Base-by-base conservation (phyloP, 148 eudicot genomes). In the Persicaria maculosa region DNA sequence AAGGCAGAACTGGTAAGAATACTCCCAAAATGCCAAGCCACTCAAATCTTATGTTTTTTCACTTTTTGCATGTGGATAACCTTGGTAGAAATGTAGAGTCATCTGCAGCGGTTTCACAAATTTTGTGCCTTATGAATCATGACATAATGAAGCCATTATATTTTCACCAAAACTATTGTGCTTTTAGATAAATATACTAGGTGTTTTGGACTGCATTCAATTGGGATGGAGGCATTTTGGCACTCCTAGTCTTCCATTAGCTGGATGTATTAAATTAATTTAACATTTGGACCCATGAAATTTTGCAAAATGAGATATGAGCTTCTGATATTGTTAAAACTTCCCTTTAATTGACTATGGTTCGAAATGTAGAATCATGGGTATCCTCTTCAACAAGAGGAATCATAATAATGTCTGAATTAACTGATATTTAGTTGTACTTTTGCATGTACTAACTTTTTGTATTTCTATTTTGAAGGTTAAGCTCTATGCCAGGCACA, bases 1-100 rank as follows among this genome's bases (percentile, higher is more conserved):
- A 95, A 90, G 86, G 73, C 83, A 57, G 92, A 83, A 71, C 71
- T 95, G 97, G 99, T 95, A 95, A 84, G 70, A 43, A 9, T 9
- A 65, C 45, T 65, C 19, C 70, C 43, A 11, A 65, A 65, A 36
- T 65, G n/a, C 14, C 70, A 14, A 14, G 19, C 44, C 2, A 65
- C 70, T 48, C 52, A 48, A 48, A 48, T 48, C 52, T 48, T 48
- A 48, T 9, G 52, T 48, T 48, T 48, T 48, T 48, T 48, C 52
- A 48, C 3, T 40, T 65, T 40, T 36, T 36, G 70, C 70, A 14
- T 65, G 47, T 43, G 40, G 31, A 8, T 40, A 36, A 36, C 46
- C 17, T 65, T 65, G 68, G 70, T 65, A 2, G n/a, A 65, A 65
- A 46, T 43, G 40, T 65, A 17, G 11, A 25, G 11, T 9, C 15